A percentile compares a stretch with the other conserved stretches of the same genome.
These are phyloP conservation scores for Bacidia gigantensis DNA, from an alignment of 495 filamentous ascomycete genomes.

Conservation along the genomic window DNA sequence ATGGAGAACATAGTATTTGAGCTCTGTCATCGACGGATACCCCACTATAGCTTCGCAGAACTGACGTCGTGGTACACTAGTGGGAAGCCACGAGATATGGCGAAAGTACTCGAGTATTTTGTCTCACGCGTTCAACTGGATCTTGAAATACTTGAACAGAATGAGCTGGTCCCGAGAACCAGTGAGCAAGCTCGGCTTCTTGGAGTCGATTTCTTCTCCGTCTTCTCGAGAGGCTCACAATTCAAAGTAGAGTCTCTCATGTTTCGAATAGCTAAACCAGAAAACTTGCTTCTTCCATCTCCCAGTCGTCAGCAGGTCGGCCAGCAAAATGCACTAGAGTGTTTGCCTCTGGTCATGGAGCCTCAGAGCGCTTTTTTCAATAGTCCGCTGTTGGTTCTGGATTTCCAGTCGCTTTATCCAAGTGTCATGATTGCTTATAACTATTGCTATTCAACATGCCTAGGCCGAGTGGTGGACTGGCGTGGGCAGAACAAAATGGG, in stretches of 20 bases:
- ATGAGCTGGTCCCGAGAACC: constrained; percentile 76
- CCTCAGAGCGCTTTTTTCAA: constrained; percentile 90
- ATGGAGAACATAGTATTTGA: constrained; percentile 97
- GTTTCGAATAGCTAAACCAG: constrained; percentile 96
- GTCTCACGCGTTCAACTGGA: constrained; percentile 64
- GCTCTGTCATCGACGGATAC: constrained; percentile 76
- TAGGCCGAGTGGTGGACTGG: constrained; percentile 76
- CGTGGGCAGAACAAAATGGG: constrained; percentile 90
- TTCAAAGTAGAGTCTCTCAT: constrained; percentile 98
- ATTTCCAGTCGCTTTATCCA: constrained; percentile 93
- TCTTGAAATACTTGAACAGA: constrained; percentile 79
- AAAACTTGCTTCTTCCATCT: constrained; percentile 82
- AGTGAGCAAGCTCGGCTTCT: constrained; percentile 90
- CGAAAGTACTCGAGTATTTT: constrained; percentile 70
- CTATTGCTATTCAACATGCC: constrained; percentile 95
- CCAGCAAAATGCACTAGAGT: constrained; percentile 87
- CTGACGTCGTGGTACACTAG: constrained; percentile 72
- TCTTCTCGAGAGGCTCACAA: constrained; percentile 86
- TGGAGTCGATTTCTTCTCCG: constrained; percentile 90
- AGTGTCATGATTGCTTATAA: constrained; percentile 99
- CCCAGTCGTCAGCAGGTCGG: constrained; percentile 87
- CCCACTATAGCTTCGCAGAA: constrained; percentile 66
- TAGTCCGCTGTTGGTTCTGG: constrained; percentile 77
- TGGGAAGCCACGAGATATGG: constrained; percentile 49
- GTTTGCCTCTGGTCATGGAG: constrained; percentile 93